phyloP scores from a whole-genome alignment of 2,329 filamentous ascomycete species.

The Trichoderma breve region DNA sequence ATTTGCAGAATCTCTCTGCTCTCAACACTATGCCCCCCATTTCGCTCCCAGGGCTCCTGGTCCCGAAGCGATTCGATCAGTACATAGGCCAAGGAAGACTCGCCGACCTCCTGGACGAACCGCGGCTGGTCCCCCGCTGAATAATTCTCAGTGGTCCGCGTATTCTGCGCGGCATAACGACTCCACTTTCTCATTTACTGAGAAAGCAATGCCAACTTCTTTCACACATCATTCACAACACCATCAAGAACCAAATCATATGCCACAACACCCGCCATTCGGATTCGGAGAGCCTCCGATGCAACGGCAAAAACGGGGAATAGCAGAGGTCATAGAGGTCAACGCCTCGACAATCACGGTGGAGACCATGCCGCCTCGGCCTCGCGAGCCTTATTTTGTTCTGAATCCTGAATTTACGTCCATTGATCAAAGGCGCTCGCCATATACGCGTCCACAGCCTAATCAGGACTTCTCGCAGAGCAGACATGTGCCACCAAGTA shows the following conservation, averaged over 20 bases:
- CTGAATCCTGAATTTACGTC: neutral
- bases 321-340: neutral
- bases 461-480: neutral
- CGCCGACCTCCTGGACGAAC: neutral
- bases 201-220: neutral
- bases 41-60: neutral
- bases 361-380: neutral
- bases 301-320: neutral
- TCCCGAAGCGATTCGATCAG: neutral
- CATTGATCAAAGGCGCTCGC: neutral
- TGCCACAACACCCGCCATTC: neutral
- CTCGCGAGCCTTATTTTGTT: slow-evolving; percentile 7
- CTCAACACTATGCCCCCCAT: neutral
- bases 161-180: neutral
- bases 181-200: neutral
- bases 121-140: neutral
- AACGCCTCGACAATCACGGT: neutral
- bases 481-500: neutral
- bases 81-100: slow-evolving; percentile 20
- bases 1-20: slow-evolving; percentile 3
- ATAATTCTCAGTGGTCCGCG: neutral
- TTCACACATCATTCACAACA: neutral
- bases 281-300: neutral
- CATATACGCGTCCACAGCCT: neutral
- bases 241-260: neutral